Base-by-base conservation (phyloP, 73 alveolate species). In the Paramecium tetraurelia region DNA sequence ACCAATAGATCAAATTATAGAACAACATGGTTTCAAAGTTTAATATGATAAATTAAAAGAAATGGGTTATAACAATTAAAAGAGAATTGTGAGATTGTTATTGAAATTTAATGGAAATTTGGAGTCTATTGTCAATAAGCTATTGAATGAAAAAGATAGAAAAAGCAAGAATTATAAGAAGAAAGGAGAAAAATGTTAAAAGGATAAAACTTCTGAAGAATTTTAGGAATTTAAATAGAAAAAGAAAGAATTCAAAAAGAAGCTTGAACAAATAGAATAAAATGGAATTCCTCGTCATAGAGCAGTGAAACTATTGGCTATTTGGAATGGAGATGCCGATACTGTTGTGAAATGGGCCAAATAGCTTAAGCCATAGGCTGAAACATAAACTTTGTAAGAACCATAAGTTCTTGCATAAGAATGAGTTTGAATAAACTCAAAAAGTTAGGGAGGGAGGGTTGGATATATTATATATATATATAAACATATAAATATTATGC, bases 391-490 rank as follows among this genome's bases (percentile, higher is more conserved):
- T 75, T 75, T 16, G 36, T 38, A 75, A 38, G 87, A 63, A 16
- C 44, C 22, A 59, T 59, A 59, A 59, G 22, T 10, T 59, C 83
- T 59, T 59, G n/a, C 86, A 16, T 40, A 36, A 77, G 69, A 40
- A 77, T 77, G 69, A 77, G 89, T 29, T 77, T 43, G 38, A 18
- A 40, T 20, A 77, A 29, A 21, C 22, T 77, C 53, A 77, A 36
- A 77, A 77, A 22, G 83, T 36, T 36, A 72, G 86, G 86, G 86
- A 36, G 86, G 86, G 86, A 36, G 86, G 86, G 86, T 72, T 21
- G 86, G 86, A 59, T 40, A 72, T 36, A 72, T 72, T 58, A 72
- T 72, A 72, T 72, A 72, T 72, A 72, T 40, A 72, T 35, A 72
- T 7, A 63, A 24, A 59, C 12, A 59, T 20, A 38, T 22, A 18